Percentiles rank a stretch among this genome's conserved stretches.
Conservation (phyloP, 495 filamentous ascomycete genomes). For the Hyphodiscus hymeniophilus region DNA sequence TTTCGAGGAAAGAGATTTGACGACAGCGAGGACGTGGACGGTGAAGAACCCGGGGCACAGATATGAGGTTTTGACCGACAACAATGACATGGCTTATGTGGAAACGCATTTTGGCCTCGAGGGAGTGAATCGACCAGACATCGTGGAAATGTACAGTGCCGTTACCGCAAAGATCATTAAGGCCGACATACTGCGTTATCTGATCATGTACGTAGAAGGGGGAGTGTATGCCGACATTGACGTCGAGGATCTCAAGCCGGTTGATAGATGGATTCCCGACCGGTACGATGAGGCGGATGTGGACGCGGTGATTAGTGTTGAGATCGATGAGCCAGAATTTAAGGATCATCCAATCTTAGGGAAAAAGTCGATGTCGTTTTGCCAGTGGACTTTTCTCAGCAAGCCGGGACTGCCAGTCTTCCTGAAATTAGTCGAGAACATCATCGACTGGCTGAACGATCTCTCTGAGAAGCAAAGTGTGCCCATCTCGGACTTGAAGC, state of each 20-base stretch:
- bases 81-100: slow-evolving; percentile 50
- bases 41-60: slow-evolving; percentile 47
- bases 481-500: slow-evolving; percentile 42
- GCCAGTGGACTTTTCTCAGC: slow-evolving; percentile 61
- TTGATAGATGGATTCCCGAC: slow-evolving; percentile 35
- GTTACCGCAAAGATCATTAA: slow-evolving; percentile 51
- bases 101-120: slow-evolving; percentile 48
- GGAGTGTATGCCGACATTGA: slow-evolving; percentile 45
- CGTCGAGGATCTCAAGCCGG: slow-evolving; percentile 35
- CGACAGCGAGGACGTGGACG: slow-evolving; percentile 47
- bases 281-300: slow-evolving; percentile 38
- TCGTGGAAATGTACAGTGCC: slow-evolving; percentile 47
- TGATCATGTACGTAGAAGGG: slow-evolving; percentile 45
- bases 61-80: slow-evolving; percentile 59
- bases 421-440: slow-evolving; percentile 51
- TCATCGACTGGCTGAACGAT: slow-evolving; percentile 49
- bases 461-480: slow-evolving; percentile 44
- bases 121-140: slow-evolving; percentile 52
- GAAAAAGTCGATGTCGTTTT: slow-evolving; percentile 52
- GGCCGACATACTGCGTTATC: slow-evolving; percentile 44
- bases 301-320: slow-evolving; percentile 54
- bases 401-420: slow-evolving; percentile 53
- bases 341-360: slow-evolving; percentile 53
- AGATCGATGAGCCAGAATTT: slow-evolving; percentile 57
- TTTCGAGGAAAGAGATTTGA: slow-evolving; percentile 48